Evolutionary conservation across 2,329 filamentous ascomycete species (phyloP).

Genomic region (Myriosclerotinia curreyana): DNA sequence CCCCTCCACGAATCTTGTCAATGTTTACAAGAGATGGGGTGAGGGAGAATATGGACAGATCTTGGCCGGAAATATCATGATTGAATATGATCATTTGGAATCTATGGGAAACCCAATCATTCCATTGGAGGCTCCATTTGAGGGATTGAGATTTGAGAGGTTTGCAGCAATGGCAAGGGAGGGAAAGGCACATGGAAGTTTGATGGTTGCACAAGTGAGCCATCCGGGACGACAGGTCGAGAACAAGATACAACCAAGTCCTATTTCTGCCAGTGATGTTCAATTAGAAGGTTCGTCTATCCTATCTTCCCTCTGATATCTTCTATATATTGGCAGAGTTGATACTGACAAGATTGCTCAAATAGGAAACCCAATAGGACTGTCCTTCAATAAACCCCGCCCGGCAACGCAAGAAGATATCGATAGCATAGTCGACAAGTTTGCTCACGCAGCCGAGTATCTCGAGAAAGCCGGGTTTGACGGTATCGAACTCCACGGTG

Average conservation of each 20-base stretch:
- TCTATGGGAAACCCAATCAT: constrained; percentile 58
- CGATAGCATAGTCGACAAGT: constrained; percentile 54
- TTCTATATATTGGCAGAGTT: no score
- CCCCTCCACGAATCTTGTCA: constrained; percentile 51
- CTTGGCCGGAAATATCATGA: constrained; percentile 62
- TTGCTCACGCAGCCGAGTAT: constrained; percentile 60
- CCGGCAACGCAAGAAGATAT: constrained; percentile 55
- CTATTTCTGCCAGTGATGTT: constrained; percentile 44
- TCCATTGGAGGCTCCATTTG: constrained; percentile 48
- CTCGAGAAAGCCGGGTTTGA: constrained; percentile 60
- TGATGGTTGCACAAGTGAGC: constrained; percentile 59
- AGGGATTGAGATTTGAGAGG: constrained; percentile 56
- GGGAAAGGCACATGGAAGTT: constrained; percentile 54
- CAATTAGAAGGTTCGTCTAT: constrained; percentile 38
- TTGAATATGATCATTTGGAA: constrained; percentile 59
- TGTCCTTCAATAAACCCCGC: constrained; percentile 53
- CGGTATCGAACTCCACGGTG: constrained; percentile 43
- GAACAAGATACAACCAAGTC: constrained; percentile 39
- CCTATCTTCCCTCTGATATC: neutral
- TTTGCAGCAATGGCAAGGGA: constrained; percentile 56
- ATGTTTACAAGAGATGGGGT: constrained; percentile 61
- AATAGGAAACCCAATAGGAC: constrained; percentile 42
- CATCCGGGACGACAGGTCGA: constrained; percentile 54
- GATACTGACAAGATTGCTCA: neutral
- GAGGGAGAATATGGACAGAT: constrained; percentile 55